phyloP scores from a whole-genome alignment of 73 alveolate genomes.

The Symbiodinium pilosum region DNA sequence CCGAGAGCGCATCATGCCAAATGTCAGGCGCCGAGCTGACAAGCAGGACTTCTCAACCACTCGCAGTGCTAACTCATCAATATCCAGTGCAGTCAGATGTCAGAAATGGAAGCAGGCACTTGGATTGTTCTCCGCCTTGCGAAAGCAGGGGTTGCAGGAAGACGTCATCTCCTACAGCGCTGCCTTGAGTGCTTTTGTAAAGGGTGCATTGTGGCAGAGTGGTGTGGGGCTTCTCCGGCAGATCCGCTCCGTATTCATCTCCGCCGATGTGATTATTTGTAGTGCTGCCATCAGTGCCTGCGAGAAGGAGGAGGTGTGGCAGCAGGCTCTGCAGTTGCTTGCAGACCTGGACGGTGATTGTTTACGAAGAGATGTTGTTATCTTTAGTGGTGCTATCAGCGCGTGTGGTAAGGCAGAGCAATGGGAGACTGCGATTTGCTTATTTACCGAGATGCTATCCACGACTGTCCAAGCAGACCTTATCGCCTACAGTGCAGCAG shows the following conservation, averaged over 20 bases:
- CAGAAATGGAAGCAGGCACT: neutral
- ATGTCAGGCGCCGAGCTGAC: no score
- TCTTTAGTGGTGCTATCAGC: neutral
- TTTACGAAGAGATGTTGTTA: neutral
- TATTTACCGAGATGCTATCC: neutral
- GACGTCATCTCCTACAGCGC: neutral
- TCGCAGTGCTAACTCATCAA: neutral
- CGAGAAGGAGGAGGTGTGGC: neutral
- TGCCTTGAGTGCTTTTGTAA: neutral
- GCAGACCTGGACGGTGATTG: neutral
- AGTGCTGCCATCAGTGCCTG: neutral
- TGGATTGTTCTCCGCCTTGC: neutral
- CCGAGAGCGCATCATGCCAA: no score
- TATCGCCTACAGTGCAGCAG: neutral
- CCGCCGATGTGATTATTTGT: neutral
- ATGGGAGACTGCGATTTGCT: neutral
- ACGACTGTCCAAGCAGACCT: neutral
- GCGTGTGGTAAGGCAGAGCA: neutral
- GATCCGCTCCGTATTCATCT: neutral
- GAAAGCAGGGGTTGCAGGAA: neutral
- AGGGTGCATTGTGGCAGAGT: neutral
- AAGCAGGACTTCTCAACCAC: no score
- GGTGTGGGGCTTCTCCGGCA: neutral
- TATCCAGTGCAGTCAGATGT: neutral
- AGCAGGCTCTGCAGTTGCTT: neutral